Conservation (phyloP, 148 eudicot genomes). For the Simmondsia chinensis region DNA sequence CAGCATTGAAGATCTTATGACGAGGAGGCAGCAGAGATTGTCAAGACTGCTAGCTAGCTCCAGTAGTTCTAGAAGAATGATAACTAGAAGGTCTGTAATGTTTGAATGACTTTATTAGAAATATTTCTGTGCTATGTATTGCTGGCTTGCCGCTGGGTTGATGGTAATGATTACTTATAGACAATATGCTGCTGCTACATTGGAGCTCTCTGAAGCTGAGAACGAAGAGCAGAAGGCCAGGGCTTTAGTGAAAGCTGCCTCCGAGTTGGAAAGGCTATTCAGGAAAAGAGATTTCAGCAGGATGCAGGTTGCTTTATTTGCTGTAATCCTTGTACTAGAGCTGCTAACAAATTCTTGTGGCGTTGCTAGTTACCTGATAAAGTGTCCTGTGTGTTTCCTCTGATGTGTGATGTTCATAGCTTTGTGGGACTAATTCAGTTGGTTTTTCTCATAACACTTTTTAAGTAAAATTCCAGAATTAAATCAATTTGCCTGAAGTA, state of each 20-base stretch:
- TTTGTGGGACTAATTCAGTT: too few species aligned
- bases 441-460: too few species aligned
- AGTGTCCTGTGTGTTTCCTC: too few species aligned
- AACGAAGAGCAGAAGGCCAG: slow-evolving; percentile 59
- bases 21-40: slow-evolving; percentile 52
- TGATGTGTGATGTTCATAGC: too few species aligned
- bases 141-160: background rate
- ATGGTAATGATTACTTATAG: slow-evolving; percentile 22
- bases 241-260: slow-evolving; percentile 86
- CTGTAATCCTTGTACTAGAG: too few species aligned
- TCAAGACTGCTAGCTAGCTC: slow-evolving; percentile 30
- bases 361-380: too few species aligned
- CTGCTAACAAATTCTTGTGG: too few species aligned
- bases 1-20: slow-evolving; percentile 51
- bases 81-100: slow-evolving; percentile 33
- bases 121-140: background rate
- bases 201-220: slow-evolving; percentile 54
- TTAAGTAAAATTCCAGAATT: too few species aligned
- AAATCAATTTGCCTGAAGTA: too few species aligned
- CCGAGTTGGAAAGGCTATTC: slow-evolving; percentile 85
- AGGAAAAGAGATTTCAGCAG: slow-evolving; percentile 71
- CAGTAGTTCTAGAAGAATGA: slow-evolving; percentile 17
- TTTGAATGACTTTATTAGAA: background rate
- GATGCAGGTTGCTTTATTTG: slow-evolving; percentile 92
- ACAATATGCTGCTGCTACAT: slow-evolving; percentile 71